phyloP scores from a whole-genome alignment of 2,329 filamentous ascomycete genomes.

The Colletotrichum sansevieriae region DNA sequence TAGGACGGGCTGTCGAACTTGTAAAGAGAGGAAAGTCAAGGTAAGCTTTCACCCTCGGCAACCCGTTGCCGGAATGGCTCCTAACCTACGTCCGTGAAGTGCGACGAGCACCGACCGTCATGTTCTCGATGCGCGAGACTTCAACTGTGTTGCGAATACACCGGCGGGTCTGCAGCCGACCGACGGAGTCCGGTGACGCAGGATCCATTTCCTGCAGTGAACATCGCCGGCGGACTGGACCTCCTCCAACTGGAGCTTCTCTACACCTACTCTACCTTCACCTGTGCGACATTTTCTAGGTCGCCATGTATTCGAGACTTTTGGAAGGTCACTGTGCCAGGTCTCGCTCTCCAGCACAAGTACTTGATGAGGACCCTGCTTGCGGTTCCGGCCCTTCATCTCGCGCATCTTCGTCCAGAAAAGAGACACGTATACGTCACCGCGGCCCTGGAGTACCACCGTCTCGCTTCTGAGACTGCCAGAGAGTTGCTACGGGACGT shows the following conservation, averaged over 20 bases:
- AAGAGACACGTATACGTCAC: neutral
- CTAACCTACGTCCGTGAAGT: neutral
- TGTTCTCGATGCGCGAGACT: conserved; percentile 24
- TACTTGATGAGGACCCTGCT: conserved; percentile 30
- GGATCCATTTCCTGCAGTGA: neutral
- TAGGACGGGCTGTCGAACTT: neutral
- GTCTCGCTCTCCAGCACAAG: conserved; percentile 6
- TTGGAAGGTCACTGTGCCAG: conserved; percentile 28
- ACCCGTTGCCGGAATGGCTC: neutral
- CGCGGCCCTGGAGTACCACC: conserved; percentile 23
- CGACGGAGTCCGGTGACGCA: neutral
- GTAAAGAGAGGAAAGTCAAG: conserved; percentile 31
- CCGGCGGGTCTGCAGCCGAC: neutral
- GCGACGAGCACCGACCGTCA: conserved; percentile 19
- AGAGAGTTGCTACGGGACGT: conserved; percentile 8
- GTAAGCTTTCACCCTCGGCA: neutral
- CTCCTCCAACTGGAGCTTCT: conserved; percentile 32
- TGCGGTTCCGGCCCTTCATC: conserved; percentile 26
- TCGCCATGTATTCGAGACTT: conserved; percentile 16
- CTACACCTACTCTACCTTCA: conserved; percentile 19
- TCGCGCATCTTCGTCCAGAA: conserved; percentile 4
- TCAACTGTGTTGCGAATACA: conserved; percentile 7
- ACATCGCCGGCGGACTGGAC: neutral
- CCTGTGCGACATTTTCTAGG: conserved; percentile 6
- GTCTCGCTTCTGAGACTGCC: conserved; percentile 9